A percentile compares a stretch with the other conserved stretches of the same genome.
Evolutionary conservation across 108 stramenopile genomes (phyloP).

Genomic region (Chaetoceros tenuissimus): DNA sequence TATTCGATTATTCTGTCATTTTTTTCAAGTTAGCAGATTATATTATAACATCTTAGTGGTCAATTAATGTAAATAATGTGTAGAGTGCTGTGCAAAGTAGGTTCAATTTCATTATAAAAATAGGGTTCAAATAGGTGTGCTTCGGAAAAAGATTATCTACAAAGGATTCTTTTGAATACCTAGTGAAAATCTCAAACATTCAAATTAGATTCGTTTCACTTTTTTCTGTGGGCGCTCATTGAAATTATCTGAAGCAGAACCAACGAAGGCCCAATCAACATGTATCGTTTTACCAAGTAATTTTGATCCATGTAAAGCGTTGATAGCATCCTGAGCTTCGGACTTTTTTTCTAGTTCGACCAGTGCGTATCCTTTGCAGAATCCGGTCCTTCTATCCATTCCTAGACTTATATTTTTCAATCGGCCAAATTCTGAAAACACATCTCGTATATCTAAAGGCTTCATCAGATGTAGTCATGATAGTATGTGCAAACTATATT

Average conservation of each 20-base stretch:
- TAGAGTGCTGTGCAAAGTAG: no score
- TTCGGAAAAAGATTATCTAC: no score
- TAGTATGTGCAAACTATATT: no score
- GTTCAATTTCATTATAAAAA: no score
- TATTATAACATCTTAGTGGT: no score
- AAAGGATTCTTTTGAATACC: no score
- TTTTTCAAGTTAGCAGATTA: no score
- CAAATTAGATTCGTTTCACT: no score
- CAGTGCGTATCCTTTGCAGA: constrained; percentile 46
- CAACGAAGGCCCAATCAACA: constrained; percentile 62
- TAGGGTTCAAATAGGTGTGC: background rate
- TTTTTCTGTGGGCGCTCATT: background rate
- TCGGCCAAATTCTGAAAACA: constrained; percentile 38
- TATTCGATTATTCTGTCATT: no score
- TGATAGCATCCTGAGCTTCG: constrained; percentile 45
- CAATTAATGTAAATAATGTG: no score
- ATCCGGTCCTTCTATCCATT: constrained; percentile 51
- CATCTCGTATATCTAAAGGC: constrained; percentile 26
- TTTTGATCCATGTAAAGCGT: constrained; percentile 38
- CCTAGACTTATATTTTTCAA: constrained; percentile 46
- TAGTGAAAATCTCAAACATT: no score
- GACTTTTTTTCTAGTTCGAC: constrained; percentile 20
- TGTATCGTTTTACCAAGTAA: constrained; percentile 42
- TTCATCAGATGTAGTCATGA: background rate
- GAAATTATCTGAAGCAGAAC: background rate